Conservation (phyloP, 176 grass and related monocot species). For the Elaeis guineensis region DNA sequence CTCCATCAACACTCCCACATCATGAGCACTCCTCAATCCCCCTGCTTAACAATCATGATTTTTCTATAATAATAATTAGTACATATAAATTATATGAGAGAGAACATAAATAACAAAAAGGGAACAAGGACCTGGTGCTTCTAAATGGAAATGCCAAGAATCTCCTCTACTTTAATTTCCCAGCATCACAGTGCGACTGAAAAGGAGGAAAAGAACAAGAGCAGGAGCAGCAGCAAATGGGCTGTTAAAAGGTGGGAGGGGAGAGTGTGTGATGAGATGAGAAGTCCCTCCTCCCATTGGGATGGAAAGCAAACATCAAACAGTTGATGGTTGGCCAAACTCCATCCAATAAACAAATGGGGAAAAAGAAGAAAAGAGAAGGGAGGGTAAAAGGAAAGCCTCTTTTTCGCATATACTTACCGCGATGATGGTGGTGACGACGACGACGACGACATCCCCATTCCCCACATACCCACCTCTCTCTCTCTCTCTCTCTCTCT, state of each 20-base stretch:
- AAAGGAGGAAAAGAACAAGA: too few relatives aligned
- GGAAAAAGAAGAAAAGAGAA: background rate
- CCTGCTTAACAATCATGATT: too few relatives aligned
- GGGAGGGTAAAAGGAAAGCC: background rate
- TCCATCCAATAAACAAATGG: background rate
- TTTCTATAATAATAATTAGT: too few relatives aligned
- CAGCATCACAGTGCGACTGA: too few relatives aligned
- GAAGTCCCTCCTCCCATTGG: background rate
- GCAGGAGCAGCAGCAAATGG: background rate
- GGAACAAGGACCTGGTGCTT: too few relatives aligned
- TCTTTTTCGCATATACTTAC: constrained; percentile 20
- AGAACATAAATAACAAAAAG: too few relatives aligned
- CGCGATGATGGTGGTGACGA: constrained; percentile 29
- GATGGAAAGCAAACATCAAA: background rate
- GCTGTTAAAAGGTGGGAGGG: background rate
- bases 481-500: constrained; percentile 31
- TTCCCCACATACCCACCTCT: constrained; percentile 24
- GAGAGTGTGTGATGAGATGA: background rate
- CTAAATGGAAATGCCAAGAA: too few relatives aligned
- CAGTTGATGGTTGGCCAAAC: background rate
- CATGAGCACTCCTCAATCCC: too few relatives aligned
- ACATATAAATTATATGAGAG: too few relatives aligned
- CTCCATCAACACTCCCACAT: too few relatives aligned
- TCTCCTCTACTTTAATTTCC: too few relatives aligned
- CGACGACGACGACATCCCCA: constrained; percentile 27